These are phyloP conservation scores for Chytriomyces sp. DNA, from an alignment of 192 early-diverging fungal species.

Conservation along the genomic window DNA sequence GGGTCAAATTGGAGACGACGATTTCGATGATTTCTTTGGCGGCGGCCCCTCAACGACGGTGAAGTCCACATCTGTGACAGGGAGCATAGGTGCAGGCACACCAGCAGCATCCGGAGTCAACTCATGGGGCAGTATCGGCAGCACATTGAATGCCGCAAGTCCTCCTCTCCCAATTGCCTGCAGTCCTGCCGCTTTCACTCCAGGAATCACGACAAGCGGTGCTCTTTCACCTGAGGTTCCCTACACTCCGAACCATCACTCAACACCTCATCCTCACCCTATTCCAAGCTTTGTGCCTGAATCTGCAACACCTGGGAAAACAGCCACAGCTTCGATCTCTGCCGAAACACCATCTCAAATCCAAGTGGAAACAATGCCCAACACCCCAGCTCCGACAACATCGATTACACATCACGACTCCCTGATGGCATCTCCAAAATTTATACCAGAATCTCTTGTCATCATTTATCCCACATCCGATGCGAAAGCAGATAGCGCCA, in stretches of 20 bases:
- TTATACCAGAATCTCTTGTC: no score
- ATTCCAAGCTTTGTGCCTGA: no score
- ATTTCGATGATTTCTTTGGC: constrained; percentile 4
- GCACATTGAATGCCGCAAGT: constrained; percentile 3
- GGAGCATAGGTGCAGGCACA: not conserved
- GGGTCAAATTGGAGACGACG: constrained; percentile 28
- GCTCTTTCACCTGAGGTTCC: not conserved
- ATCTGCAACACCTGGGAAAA: not conserved
- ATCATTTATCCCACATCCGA: no score
- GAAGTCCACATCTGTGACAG: not conserved
- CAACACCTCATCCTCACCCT: not conserved
- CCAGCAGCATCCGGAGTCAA: not conserved
- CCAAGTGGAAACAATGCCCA: not conserved
- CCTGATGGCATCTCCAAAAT: no score
- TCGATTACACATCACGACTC: not conserved
- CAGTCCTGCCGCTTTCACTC: constrained; percentile 20
- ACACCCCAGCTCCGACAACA: not conserved
- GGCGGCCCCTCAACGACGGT: not conserved
- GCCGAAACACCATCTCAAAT: not conserved
- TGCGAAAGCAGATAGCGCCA: no score
- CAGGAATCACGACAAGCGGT: not conserved
- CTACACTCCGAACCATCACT: constrained; percentile 9
- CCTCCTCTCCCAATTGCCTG: constrained; percentile 26
- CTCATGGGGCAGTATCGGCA: no score
- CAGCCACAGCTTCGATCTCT: not conserved